Conservation (phyloP, 192 early-diverging fungal species). For the Thamnidium elegans region DNA sequence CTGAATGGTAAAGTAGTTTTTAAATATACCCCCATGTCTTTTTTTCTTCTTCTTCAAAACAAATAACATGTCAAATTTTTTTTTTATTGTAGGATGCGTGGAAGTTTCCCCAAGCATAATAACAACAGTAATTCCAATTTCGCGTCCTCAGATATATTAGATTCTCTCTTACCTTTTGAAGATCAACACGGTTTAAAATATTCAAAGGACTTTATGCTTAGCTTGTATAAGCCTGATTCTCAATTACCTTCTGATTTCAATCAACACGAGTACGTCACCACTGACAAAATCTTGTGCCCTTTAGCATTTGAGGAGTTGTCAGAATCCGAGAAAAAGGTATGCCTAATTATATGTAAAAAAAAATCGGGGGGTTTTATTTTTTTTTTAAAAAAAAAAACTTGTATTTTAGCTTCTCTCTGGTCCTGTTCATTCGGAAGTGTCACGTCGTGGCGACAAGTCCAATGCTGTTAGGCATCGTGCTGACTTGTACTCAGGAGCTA, state of each 20-base stretch:
- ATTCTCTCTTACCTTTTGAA: conserved; percentile 6
- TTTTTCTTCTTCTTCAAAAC: conserved; percentile 6
- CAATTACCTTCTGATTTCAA: conserved; percentile 62
- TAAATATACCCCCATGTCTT: neutral
- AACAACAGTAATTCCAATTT: neutral
- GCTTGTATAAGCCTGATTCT: conserved; percentile 56
- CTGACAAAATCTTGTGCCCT: conserved; percentile 55
- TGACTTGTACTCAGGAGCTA: conserved; percentile 7
- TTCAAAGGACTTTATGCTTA: conserved; percentile 73
- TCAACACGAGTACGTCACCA: conserved; percentile 62
- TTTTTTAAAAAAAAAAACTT: neutral
- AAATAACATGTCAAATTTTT: neutral
- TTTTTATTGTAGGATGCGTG: conserved; percentile 29
- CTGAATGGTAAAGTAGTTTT: conserved; percentile 59
- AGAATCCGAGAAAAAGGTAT: conserved; percentile 63
- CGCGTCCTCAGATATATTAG: neutral
- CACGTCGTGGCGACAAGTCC: conserved; percentile 27
- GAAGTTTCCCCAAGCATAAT: conserved; percentile 19
- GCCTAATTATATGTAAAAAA: neutral
- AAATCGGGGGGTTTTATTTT: too few relatives aligned
- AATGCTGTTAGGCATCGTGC: neutral
- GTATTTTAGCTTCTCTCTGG: conserved; percentile 26
- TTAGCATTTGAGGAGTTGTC: conserved; percentile 45
- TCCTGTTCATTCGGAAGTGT: conserved; percentile 26
- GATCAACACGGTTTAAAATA: conserved; percentile 58